These are phyloP conservation scores for Beauveria bassiana DNA, from an alignment of 2,329 filamentous ascomycete genomes.

Conservation along the genomic window DNA sequence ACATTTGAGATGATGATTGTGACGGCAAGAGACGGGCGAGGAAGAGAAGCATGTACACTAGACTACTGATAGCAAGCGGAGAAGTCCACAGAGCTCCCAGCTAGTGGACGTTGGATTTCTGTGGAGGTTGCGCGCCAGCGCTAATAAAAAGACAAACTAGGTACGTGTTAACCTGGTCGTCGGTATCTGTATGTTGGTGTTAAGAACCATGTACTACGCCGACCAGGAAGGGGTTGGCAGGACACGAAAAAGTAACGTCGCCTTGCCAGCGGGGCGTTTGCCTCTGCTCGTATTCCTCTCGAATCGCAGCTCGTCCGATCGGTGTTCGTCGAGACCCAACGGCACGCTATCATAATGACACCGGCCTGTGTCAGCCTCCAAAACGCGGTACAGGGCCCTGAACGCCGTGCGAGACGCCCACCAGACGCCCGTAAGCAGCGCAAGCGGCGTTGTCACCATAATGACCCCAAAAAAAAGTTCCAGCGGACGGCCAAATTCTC, in stretches of 20 bases:
- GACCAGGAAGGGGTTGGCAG: neutral
- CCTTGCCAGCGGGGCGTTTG: neutral
- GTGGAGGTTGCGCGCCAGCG: neutral
- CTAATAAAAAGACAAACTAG: neutral
- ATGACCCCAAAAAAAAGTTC: neutral
- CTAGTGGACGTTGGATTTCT: neutral
- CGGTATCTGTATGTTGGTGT: too few species aligned
- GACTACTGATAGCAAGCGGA: neutral
- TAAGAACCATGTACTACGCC: neutral
- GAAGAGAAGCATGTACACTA: too few species aligned
- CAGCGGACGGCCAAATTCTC: neutral
- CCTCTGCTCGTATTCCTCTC: neutral
- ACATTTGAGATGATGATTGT: neutral
- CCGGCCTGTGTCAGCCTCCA: neutral
- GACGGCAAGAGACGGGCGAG: neutral
- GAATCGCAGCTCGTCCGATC: neutral
- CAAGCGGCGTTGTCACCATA: neutral
- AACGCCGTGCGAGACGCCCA: constrained; percentile 6
- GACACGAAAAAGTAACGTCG: neutral
- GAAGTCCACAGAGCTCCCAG: neutral
- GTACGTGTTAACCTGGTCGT: too few species aligned
- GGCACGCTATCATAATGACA: neutral
- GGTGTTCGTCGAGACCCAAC: neutral
- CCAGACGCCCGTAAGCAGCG: neutral
- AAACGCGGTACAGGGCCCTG: constrained; percentile 4